Base-by-base conservation (phyloP, 2,329 filamentous ascomycete species). In the Coleophoma cylindrospora region DNA sequence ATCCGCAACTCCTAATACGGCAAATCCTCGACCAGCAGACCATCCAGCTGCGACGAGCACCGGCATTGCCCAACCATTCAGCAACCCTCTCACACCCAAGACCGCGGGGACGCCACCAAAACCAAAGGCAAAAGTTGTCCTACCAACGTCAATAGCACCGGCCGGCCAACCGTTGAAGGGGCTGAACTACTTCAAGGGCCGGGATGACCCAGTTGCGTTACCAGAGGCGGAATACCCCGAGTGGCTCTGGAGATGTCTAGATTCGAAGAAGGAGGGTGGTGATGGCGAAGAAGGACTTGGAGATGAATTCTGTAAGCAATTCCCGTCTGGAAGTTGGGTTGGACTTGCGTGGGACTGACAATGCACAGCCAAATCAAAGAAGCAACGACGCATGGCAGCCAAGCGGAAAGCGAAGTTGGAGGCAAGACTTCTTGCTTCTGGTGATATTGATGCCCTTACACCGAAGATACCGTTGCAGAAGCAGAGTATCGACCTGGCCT, bases 171-270 rank as follows among this genome's bases (percentile, higher is more conserved):
- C 83, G 13, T 73, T 95, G 40, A 82, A 75, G 49, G 89, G 89
- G 1, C 72, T 95, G 50, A 92, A 90, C 68, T 92, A 87, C 69
- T 69, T 84, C 62, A 94, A 94, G 73, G 81, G 80, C 57, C 78
- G 79, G 63, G 71, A 76, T 34, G 88, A 92, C 64, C 89, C 89
- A 0, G 73, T 92, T 6, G 89, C 89, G 10, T 67, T 84, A 61
- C 75, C 83, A 34, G 89, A 95, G 59, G 74, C 82, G 19, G 86
- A 87, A 54, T 95, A 95, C 68, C 89, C 89, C 3, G 74, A 74
- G 21, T 95, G 89, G 89, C 68, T 95, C 54, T 95, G 89, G 89
- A 74, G 70, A 3, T 83, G 87, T 58, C 70, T 94, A 49, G 79
- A 84, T 46, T 75, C 79, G 50, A 73, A 68, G 61, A 71, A 80